phyloP scores from a whole-genome alignment of 768 basidiomycete species.

The Termitomyces sp. region DNA sequence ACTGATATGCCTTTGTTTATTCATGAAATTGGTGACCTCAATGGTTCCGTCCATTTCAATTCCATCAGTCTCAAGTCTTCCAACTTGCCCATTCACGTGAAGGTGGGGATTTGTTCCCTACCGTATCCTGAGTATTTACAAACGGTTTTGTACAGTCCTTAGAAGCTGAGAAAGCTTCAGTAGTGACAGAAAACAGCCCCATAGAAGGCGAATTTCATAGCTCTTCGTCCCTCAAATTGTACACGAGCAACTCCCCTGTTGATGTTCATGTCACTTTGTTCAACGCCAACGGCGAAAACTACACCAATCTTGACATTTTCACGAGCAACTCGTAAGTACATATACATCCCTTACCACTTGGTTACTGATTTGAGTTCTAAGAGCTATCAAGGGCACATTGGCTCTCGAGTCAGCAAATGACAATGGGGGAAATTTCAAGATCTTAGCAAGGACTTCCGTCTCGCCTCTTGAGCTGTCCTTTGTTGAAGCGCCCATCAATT shows the following conservation, averaged over 20 bases:
- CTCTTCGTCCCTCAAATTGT: conserved; percentile 22
- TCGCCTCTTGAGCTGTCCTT: conserved; percentile 8
- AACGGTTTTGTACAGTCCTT: conserved; percentile 22
- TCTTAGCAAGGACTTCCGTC: conserved; percentile 8
- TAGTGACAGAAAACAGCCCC: conserved; percentile 34
- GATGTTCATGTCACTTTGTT: conserved; percentile 30
- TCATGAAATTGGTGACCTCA: conserved; percentile 32
- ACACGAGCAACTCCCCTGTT: conserved; percentile 37
- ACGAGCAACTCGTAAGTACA: conserved; percentile 36
- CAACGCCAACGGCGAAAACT: conserved; percentile 19
- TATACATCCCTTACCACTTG: neutral
- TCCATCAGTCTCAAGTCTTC: conserved; percentile 27
- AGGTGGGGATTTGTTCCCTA: conserved; percentile 22
- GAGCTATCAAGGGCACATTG: conserved; percentile 3
- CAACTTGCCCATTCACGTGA: conserved; percentile 26
- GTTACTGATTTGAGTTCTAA: neutral
- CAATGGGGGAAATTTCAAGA: conserved; percentile 13
- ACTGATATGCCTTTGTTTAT: conserved; percentile 36
- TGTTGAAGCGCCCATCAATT: conserved; percentile 12
- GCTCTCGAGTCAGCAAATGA: conserved; percentile 6
- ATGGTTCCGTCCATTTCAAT: conserved; percentile 32
- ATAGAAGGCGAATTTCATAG: conserved; percentile 42
- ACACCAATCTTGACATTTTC: conserved; percentile 19
- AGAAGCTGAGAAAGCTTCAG: conserved; percentile 18
- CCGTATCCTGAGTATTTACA: neutral